These are phyloP conservation scores for Umbilicaria muhlenbergii DNA, from an alignment of 495 filamentous ascomycete genomes.

Conservation along the genomic window DNA sequence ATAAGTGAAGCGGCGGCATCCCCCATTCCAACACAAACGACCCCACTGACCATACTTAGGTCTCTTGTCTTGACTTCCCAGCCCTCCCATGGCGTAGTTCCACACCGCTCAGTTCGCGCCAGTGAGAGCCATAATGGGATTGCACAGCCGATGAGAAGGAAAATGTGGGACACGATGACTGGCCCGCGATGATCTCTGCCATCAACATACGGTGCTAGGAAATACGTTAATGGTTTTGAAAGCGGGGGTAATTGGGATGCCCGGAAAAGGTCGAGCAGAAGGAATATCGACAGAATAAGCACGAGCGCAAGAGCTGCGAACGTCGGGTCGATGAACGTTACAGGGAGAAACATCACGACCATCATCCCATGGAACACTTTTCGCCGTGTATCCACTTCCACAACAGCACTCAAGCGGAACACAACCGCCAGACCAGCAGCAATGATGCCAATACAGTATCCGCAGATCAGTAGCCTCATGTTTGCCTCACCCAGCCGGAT, in stretches of 20 bases:
- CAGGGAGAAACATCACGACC: constrained; percentile 84
- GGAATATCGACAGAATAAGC: constrained; percentile 63
- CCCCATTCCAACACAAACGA: constrained; percentile 88
- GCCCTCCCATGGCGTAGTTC: constrained; percentile 36
- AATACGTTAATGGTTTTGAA: constrained; percentile 63
- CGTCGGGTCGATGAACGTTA: constrained; percentile 68
- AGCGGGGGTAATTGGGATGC: constrained; percentile 84
- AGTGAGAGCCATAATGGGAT: constrained; percentile 88
- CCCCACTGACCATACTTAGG: constrained; percentile 74
- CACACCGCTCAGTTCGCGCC: constrained; percentile 41
- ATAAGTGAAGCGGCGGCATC: constrained; percentile 91
- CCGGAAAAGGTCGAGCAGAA: constrained; percentile 76
- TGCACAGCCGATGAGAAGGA: constrained; percentile 89
- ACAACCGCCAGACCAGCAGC: constrained; percentile 56
- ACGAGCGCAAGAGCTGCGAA: constrained; percentile 65
- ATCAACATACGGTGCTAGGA: constrained; percentile 87
- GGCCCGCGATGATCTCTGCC: constrained; percentile 84
- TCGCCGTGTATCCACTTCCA: constrained; percentile 87
- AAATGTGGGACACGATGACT: constrained; percentile 90
- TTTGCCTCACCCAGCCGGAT: constrained; percentile 56
- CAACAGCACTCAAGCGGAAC: constrained; percentile 48
- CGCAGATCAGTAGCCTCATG: constrained; percentile 60
- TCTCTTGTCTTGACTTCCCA: constrained; percentile 62
- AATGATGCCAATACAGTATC: constrained; percentile 57
- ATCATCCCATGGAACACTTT: constrained; percentile 99